Percentiles rank a stretch among this genome's conserved stretches.
Evolutionary conservation across 768 basidiomycete species (phyloP).

Genomic region (Suillus lakei): DNA sequence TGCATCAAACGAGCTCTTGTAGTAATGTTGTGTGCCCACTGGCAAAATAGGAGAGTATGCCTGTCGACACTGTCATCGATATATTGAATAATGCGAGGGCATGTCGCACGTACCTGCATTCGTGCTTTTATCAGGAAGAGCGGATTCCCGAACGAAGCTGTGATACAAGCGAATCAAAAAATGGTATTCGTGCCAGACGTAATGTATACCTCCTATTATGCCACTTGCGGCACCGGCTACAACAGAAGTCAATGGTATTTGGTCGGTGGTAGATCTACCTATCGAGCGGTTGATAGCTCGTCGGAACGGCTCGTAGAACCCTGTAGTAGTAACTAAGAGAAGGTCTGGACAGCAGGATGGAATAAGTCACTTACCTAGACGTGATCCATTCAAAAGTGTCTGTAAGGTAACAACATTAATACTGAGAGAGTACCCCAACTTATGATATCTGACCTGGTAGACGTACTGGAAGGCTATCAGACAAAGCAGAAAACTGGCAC

Average conservation of each 20-base stretch:
- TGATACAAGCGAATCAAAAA: conserved; percentile 2
- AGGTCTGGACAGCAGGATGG: conserved; percentile 12
- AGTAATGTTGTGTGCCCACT: conserved; percentile 93
- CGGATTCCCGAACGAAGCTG: conserved; percentile 86
- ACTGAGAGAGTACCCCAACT: no score
- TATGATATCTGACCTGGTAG: conserved; percentile 73
- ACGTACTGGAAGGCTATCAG: conserved; percentile 62
- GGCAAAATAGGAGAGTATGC: conserved; percentile 95
- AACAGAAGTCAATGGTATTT: conserved; percentile 77
- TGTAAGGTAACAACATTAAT: conserved; percentile 33
- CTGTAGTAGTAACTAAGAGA: conserved; percentile 42
- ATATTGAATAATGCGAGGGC: background rate
- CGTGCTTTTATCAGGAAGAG: conserved; percentile 96
- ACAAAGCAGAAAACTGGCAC: conserved; percentile 15
- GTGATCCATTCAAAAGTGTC: conserved; percentile 91
- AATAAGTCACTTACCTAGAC: conserved; percentile 59
- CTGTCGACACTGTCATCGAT: conserved; percentile 38
- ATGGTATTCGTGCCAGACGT: background rate
- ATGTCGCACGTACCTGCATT: conserved; percentile 73
- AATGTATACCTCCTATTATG: conserved; percentile 75
- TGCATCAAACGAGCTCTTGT: conserved; percentile 84
- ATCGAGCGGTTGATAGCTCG: conserved; percentile 67
- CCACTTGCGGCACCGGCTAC: conserved; percentile 90
- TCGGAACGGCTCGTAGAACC: conserved; percentile 95
- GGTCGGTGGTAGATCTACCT: conserved; percentile 66